Percentiles rank a stretch among this genome's conserved stretches.
Evolutionary conservation across 768 basidiomycete genomes (phyloP).

Genomic region (Pholiota conissans): DNA sequence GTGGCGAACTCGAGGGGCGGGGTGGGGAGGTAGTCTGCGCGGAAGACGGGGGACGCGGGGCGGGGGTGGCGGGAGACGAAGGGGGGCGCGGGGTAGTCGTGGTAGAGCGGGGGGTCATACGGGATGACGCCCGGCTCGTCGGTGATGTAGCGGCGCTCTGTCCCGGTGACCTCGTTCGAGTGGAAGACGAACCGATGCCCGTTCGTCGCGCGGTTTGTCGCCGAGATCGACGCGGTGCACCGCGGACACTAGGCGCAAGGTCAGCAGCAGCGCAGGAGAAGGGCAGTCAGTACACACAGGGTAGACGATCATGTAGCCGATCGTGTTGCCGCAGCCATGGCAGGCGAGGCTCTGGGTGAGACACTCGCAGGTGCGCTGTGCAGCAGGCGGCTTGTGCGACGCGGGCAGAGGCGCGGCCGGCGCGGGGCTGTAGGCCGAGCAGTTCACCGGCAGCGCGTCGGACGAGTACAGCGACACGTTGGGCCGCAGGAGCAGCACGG

Average conservation of each 20-base stretch:
- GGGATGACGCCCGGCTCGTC: conserved; percentile 65
- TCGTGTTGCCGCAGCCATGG: conserved; percentile 69
- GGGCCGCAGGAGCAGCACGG: conserved; percentile 79
- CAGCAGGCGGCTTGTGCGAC: conserved; percentile 26
- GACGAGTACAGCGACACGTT: conserved; percentile 83
- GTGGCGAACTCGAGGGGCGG: conserved; percentile 40
- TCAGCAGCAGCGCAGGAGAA: conserved; percentile 6
- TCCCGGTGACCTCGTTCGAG: conserved; percentile 61
- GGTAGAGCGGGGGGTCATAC: conserved; percentile 30
- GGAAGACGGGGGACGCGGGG: conserved; percentile 25
- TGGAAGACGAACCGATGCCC: conserved; percentile 89
- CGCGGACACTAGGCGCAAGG: conserved; percentile 52
- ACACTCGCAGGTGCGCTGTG: conserved; percentile 76
- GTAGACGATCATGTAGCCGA: conserved; percentile 82
- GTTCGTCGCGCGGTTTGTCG: conserved; percentile 72
- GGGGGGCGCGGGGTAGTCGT: conserved; percentile 14
- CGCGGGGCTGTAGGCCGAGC: conserved; percentile 60
- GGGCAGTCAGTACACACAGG: conserved; percentile 39
- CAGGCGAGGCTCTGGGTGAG: conserved; percentile 82
- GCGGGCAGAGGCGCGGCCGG: conserved; percentile 30
- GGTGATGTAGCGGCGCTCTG: conserved; percentile 62
- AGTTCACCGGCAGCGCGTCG: conserved; percentile 77
- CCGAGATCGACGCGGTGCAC: conserved; percentile 71
- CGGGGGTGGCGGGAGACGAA: conserved; percentile 19
- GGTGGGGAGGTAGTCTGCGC: conserved; percentile 36